Evolutionary conservation across 805 yeast genomes (phyloP), one percentile per base, ranked within the genome.

Genomic region (Candida manassasensis): DNA sequence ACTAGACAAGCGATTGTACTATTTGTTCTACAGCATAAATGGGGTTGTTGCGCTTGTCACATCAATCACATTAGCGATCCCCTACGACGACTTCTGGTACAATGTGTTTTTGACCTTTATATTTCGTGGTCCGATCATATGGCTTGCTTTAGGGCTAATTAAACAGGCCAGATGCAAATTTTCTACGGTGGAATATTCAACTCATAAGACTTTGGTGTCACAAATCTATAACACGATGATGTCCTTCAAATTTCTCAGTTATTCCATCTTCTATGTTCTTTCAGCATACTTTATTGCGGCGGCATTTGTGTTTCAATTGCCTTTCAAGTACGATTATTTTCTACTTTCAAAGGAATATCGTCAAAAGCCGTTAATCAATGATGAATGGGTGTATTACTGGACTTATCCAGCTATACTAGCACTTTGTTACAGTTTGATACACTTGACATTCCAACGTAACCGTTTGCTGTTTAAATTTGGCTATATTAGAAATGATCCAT

Each of bases 361-460:
- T 31, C 52, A 49, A 19, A 53, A 47, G 34, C 69, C 70, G 4
- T 50, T 54, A 29, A 46, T 61, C 27, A 67, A 67, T 37, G 73
- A 67, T 43, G 59, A 62, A 32, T 67, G 67, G 60, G 66, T 77
- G 3, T 76, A 61, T 47, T 73, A 57, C 44, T 73, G 77, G 72
- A 75, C 64, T 47, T 66, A 61, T 29, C 59, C 72, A 17, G 8
- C 59, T 1, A 52, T 63, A 17, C 47, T 69, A 6, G 72, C 77
- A 0, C 21, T 65, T 0, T 22, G 66, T 6, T 83, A 81, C 52
- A 48, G 79, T 6, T 33, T 64, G 2, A 78, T 73, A 40, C 81
- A 73, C 48, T 45, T 73, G 10, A 45, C 73, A 0, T 67, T 75
- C 38, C 82, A 79, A 50, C 61, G 76, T 41, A 79, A 78, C 52